Evolutionary conservation across 257 asterid species (phyloP).

Genomic region (Hygrophila difformis): DNA sequence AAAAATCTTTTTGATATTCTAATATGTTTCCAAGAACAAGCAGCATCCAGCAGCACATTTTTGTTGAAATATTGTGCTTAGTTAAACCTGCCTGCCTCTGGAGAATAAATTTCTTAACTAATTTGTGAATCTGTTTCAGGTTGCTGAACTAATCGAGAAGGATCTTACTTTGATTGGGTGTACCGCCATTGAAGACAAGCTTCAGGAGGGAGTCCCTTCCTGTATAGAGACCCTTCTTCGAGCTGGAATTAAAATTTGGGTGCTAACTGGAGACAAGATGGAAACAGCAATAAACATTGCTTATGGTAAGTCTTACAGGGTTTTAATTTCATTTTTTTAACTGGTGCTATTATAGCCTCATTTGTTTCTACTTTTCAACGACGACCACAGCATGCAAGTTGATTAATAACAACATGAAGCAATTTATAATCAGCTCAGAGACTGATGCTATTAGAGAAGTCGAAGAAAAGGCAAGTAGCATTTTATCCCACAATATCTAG

Average conservation of each 20-base stretch:
- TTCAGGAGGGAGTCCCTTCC: constrained; percentile 97
- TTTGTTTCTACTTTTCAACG: constrained; percentile 16
- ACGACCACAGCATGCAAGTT: constrained; percentile 85
- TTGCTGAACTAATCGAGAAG: constrained; percentile 86
- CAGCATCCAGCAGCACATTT: too few species aligned
- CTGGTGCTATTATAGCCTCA: constrained; percentile 3
- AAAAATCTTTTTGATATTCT: too few species aligned
- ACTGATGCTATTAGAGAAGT: constrained; percentile 90
- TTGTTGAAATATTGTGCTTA: neutral
- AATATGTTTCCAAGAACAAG: too few species aligned
- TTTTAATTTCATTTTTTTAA: constrained; percentile 3
- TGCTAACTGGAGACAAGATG: constrained; percentile 98
- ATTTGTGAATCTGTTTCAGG: constrained; percentile 37
- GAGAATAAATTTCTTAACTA: neutral
- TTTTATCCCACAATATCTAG: neutral
- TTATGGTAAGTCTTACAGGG: constrained; percentile 76
- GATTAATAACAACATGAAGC: constrained; percentile 88
- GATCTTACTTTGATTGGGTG: constrained; percentile 91
- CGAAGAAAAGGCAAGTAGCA: constrained; percentile 70
- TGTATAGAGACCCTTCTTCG: constrained; percentile 95
- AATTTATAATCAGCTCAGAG: constrained; percentile 86
- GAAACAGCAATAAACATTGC: constrained; percentile 99
- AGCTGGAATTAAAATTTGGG: constrained; percentile 99
- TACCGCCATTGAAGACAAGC: constrained; percentile 99
- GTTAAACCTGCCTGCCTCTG: neutral